Evolutionary conservation across 192 early-diverging fungal genomes (phyloP), one percentile per base, ranked within the genome.

Genomic region (Entomortierella chlamydospora): DNA sequence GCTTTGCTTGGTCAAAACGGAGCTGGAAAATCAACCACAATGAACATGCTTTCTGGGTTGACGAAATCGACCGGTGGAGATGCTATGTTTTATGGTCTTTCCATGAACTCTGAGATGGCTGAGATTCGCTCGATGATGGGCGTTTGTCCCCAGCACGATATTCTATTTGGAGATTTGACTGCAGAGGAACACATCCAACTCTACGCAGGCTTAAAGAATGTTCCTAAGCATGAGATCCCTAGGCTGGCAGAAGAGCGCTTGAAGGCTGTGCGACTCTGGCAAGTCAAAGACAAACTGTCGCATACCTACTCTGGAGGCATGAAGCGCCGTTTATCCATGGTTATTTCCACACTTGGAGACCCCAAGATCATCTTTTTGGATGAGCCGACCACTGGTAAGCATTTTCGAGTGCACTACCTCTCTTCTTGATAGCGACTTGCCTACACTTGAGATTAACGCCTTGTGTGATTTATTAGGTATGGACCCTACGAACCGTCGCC

Each of bases 401-500:
- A 22, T 34, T 39, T 52, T 7, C 29, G 23, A 17, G 1, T 33
- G 2, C 17, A 17, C 17, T 4, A n/a, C n/a, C n/a, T n/a, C n/a
- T n/a, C n/a, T n/a, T n/a, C n/a, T n/a, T n/a, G n/a, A n/a, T n/a
- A n/a, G n/a, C n/a, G n/a, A n/a, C n/a, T n/a, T n/a, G n/a, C n/a
- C n/a, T n/a, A n/a, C n/a, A n/a, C n/a, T 37, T 37, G 34, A 37
- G 10, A 10, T 53, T 51, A 0, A 23, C 37, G 30, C 37, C 56
- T 28, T 42, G 20, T 61, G 23, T 45, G 2, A 45, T 45, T 26
- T 61, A 5, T 55, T 41, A 51, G 92, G 92, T 59, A 93, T 94
- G 92, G 93, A 94, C 55, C 93, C 93, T 0, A 88, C 93, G 47
- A 93, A 94, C 74, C 87, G 92, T 50, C 83, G 93, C 22, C 86